phyloP scores from a whole-genome alignment of 176 grass and related monocot genomes.

The Eleusine indica region DNA sequence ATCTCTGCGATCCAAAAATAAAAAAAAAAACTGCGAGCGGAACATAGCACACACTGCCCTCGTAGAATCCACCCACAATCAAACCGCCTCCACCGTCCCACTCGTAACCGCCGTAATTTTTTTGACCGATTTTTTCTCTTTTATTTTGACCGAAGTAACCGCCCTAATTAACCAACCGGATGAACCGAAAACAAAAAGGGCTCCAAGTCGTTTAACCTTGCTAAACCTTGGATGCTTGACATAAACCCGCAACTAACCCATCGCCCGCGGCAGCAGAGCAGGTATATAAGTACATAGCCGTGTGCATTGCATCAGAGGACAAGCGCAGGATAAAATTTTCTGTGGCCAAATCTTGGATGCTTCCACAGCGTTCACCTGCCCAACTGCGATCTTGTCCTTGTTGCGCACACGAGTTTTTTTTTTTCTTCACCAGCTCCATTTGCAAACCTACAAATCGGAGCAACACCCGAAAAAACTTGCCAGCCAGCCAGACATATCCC shows the following conservation, averaged over 20 bases:
- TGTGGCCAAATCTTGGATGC: slow-evolving; percentile 57
- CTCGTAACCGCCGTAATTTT: not conserved
- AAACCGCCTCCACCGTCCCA: slow-evolving; percentile 12
- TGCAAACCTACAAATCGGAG: slow-evolving; percentile 23
- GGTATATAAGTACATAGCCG: not conserved
- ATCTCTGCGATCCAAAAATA: slow-evolving; percentile 38
- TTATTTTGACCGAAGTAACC: not conserved
- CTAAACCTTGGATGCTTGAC: not conserved
- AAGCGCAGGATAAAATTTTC: slow-evolving; percentile 16
- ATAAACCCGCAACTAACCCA: not conserved
- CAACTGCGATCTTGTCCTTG: slow-evolving; percentile 39
- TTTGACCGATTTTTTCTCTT: too few species aligned
- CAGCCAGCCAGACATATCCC: not conserved
- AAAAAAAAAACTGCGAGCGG: not conserved
- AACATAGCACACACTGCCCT: not conserved
- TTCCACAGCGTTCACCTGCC: slow-evolving; percentile 46
- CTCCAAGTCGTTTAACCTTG: not conserved
- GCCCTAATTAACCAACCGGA: not conserved
- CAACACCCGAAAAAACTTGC: not conserved
- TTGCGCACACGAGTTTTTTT: not conserved
- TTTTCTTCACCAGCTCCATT: slow-evolving; percentile 17
- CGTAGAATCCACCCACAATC: slow-evolving; percentile 30
- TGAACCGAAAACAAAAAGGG: not conserved
- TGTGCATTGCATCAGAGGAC: slow-evolving; percentile 16
- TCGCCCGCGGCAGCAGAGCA: not conserved